These are phyloP conservation scores for Candida piceae DNA, from an alignment of 805 yeast genomes.

Conservation along the genomic window DNA sequence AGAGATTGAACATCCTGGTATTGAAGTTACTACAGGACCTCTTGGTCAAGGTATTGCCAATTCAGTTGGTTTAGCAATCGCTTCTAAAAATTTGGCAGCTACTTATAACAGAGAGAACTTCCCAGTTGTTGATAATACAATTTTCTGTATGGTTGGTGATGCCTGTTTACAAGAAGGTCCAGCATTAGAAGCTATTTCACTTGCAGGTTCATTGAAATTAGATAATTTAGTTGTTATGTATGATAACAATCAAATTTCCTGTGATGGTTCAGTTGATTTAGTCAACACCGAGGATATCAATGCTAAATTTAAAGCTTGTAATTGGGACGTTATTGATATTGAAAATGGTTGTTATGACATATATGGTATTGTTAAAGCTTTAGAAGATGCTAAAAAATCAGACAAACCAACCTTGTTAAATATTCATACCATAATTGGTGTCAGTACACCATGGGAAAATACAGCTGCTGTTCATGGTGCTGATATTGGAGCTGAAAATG, in stretches of 20 bases:
- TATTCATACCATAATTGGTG: conserved; percentile 88
- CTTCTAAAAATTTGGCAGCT: conserved; percentile 87
- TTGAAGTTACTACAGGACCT: conserved; percentile 98
- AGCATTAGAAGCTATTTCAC: conserved; percentile 84
- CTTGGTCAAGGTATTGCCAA: conserved; percentile 96
- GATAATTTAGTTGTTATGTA: conserved; percentile 89
- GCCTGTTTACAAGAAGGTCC: conserved; percentile 99
- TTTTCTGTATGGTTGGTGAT: conserved; percentile 84
- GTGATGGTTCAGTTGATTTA: conserved; percentile 85
- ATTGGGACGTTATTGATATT: conserved; percentile 84
- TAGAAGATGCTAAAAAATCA: conserved; percentile 72
- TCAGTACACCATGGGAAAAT: conserved; percentile 79
- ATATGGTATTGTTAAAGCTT: conserved; percentile 60
- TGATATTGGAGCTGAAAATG: conserved; percentile 89
- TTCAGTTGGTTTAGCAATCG: conserved; percentile 95
- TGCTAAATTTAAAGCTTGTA: conserved; percentile 82
- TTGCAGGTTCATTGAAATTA: conserved; percentile 93
- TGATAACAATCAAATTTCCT: conserved; percentile 95
- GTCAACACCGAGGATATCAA: conserved; percentile 93
- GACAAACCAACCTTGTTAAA: conserved; percentile 88
- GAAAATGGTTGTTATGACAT: conserved; percentile 76
- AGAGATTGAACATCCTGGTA: conserved; percentile 86
- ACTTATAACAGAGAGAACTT: conserved; percentile 84
- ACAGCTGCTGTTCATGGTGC: conserved; percentile 94
- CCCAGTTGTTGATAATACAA: conserved; percentile 65